Base-by-base conservation (phyloP, 495 filamentous ascomycete genomes). In the Penicillium chermesinum region DNA sequence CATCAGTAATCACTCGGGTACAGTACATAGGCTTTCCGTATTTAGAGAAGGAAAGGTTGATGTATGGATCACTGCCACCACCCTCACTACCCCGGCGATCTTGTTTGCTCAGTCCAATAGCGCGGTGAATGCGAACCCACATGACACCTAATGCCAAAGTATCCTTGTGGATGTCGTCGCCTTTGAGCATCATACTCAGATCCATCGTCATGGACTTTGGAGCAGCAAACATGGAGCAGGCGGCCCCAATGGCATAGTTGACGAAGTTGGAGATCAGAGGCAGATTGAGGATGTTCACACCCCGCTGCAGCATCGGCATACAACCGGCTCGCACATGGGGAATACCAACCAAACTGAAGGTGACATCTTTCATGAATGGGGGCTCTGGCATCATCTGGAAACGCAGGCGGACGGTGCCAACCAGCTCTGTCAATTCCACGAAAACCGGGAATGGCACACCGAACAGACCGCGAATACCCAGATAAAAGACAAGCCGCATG, bases 21-120 rank as follows among this genome's bases (percentile, higher is more conserved):
- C 90, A 95, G 62, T 96, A 96, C 86, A 95, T 95, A 9, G 91
- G 91, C 72, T 97, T 97, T 38, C 90, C 89, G 50, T 95, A 97
- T 66, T 97, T 95, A 10, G 79, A 83, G 67, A 85, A 84, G 0
- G 81, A 75, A 16, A 85, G 66, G 34, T 77, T 80, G 62, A 96
- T 89, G 62, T 96, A 96, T 0, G 91, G 88, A 63, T 97, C 91
- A 47, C 88, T 94, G 22, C 89, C 90, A n/a, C 90, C 90, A 42
- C 85, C 82, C n/a, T 85, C 71, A 53, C 80, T 86, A 7, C 91
- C 91, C 19, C 84, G 81, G 39, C 75, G 79, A 62, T 97, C 91
- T 63, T 96, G 91, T 72, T 96, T 96, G 70, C 86, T 91, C 48
- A 97, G 69, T 0, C 89, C 91, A 20, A 79, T 66, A 7, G 91